These are phyloP conservation scores for Ascochyta pisi DNA, from an alignment of 2,329 filamentous ascomycete species.

Conservation along the genomic window DNA sequence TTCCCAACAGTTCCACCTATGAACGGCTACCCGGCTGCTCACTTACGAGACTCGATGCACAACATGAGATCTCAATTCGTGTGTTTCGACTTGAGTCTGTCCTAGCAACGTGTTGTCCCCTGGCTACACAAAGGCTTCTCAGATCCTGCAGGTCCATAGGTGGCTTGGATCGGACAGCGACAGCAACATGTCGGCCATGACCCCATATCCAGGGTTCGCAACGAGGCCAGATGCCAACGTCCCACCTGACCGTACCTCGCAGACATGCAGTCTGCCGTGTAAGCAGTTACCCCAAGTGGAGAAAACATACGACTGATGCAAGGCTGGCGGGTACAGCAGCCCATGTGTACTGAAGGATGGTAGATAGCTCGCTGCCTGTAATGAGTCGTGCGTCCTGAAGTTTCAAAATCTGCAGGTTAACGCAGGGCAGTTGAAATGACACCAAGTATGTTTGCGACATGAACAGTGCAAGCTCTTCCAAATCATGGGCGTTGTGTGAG, in stretches of 20 bases:
- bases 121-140: constrained; percentile 20
- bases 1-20: constrained; percentile 42
- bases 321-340: constrained; percentile 26
- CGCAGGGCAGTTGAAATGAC: constrained; percentile 8
- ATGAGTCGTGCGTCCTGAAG: constrained; percentile 27
- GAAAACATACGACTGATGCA: constrained; percentile 21
- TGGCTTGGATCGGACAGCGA: constrained; percentile 34
- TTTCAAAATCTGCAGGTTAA: constrained; percentile 33
- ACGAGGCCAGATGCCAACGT: background rate
- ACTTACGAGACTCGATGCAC: constrained; percentile 28
- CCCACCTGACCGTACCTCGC: constrained; percentile 3
- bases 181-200: background rate
- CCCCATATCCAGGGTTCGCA: constrained; percentile 2
- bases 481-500: constrained; percentile 4
- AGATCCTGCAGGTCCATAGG: constrained; percentile 34
- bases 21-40: constrained; percentile 26
- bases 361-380: constrained; percentile 4
- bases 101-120: constrained; percentile 34
- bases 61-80: constrained; percentile 25
- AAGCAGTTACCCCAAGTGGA: constrained; percentile 8
- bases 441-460: background rate
- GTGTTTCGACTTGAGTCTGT: constrained; percentile 20
- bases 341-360: constrained; percentile 15
- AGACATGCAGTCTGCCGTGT: constrained; percentile 13
- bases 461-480: constrained; percentile 3